These are phyloP conservation scores for Curvularia verruculosa DNA, from an alignment of 2,329 filamentous ascomycete genomes.

Conservation along the genomic window DNA sequence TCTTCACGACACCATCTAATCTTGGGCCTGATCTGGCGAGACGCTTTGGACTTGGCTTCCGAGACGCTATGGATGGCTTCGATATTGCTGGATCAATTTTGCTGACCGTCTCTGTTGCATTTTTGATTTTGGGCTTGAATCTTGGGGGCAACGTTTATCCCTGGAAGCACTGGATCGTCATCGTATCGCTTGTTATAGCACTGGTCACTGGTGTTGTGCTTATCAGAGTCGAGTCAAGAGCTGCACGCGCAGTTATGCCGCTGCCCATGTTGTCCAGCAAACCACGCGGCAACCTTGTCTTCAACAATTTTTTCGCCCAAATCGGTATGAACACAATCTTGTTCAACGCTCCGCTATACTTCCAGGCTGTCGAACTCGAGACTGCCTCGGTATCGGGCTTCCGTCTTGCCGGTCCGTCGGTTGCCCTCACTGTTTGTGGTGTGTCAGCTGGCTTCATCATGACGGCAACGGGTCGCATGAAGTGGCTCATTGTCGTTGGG, in stretches of 20 bases:
- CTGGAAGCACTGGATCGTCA: slow-evolving; percentile 59
- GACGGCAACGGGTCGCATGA: slow-evolving; percentile 52
- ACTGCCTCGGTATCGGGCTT: slow-evolving; percentile 74
- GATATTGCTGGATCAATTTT: slow-evolving; percentile 58
- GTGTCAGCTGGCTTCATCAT: slow-evolving; percentile 53
- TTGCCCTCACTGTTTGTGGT: slow-evolving; percentile 54
- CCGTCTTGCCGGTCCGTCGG: slow-evolving; percentile 68
- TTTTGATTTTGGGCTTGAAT: slow-evolving; percentile 59
- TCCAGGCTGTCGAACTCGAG: slow-evolving; percentile 56
- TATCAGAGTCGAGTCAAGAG: slow-evolving; percentile 48
- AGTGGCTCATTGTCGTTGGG: slow-evolving; percentile 50
- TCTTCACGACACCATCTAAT: slow-evolving; percentile 52
- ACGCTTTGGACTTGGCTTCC: slow-evolving; percentile 49
- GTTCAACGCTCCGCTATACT: slow-evolving; percentile 76
- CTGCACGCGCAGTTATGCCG: slow-evolving; percentile 56
- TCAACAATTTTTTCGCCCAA: slow-evolving; percentile 59
- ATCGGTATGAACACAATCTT: slow-evolving; percentile 63
- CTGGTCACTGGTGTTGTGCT: slow-evolving; percentile 50
- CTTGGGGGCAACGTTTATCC: slow-evolving; percentile 60
- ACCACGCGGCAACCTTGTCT: slow-evolving; percentile 57
- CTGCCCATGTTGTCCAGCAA: slow-evolving; percentile 54
- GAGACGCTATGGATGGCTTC: slow-evolving; percentile 55
- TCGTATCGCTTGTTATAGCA: slow-evolving; percentile 54
- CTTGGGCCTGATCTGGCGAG: slow-evolving; percentile 55
- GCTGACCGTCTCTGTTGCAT: slow-evolving; percentile 54